Evolutionary conservation across 352 stramenopile species (phyloP).

Genomic region (Phytophthora sp.): DNA sequence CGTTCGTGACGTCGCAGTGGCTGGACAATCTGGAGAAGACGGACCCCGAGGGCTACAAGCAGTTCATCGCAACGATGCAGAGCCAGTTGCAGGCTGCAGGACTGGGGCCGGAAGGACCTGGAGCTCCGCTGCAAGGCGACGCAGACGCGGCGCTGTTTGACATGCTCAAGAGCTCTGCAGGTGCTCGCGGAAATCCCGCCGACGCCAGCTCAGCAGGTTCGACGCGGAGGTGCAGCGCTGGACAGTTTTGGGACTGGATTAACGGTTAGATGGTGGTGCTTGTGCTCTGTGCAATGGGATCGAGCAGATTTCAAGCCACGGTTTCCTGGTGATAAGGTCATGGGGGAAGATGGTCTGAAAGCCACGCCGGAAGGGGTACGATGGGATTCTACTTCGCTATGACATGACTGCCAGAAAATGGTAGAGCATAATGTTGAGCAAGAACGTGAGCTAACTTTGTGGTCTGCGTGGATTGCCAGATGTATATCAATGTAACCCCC

Average conservation of each 20-base stretch:
- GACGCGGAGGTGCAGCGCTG: not conserved
- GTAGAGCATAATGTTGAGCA: too few species aligned
- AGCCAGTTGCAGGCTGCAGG: conserved; percentile 51
- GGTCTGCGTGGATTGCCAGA: conserved; percentile 25
- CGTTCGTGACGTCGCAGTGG: conserved; percentile 41
- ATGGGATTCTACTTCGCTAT: not conserved
- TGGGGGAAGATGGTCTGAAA: conserved; percentile 61
- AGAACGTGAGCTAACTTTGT: conserved; percentile 2
- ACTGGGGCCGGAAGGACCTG: not conserved
- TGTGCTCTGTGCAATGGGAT: conserved; percentile 5
- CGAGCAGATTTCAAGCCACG: conserved; percentile 55
- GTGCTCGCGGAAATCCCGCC: conserved; percentile 1
- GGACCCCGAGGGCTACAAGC: conserved; percentile 69
- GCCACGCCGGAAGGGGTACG: conserved; percentile 66
- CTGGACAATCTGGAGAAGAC: conserved; percentile 76
- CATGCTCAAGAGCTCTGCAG: conserved; percentile 48
- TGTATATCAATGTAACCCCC: conserved; percentile 78
- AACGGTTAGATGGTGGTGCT: not conserved
- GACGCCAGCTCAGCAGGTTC: conserved; percentile 24
- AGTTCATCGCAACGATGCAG: conserved; percentile 72
- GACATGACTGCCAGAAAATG: not conserved
- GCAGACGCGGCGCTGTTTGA: conserved; percentile 53
- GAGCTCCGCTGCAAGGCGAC: conserved; percentile 18
- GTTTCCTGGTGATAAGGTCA: conserved; percentile 80
- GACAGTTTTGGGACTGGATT: not conserved